Percentiles rank a stretch among this genome's conserved stretches.
Evolutionary conservation across 1,284 basidiomycete species (phyloP).

Genomic region (Papiliotrema flavescens): DNA sequence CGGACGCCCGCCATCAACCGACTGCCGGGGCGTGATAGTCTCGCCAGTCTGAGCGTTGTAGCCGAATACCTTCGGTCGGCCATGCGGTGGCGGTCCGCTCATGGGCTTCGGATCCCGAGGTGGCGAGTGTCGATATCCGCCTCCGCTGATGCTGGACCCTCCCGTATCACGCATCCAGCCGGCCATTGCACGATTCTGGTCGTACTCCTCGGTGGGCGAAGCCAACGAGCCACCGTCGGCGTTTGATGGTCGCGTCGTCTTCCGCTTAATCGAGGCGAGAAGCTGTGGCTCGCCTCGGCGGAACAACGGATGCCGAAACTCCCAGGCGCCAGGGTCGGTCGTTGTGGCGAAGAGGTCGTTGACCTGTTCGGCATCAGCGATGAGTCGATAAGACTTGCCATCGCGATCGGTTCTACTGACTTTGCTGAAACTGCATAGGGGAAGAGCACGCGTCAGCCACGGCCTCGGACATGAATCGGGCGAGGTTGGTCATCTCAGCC

Average conservation of each 20-base stretch:
- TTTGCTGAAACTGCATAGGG: constrained; percentile 41
- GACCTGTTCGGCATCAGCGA: constrained; percentile 24
- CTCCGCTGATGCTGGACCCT: background rate
- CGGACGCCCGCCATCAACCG: background rate
- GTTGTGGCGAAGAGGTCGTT: constrained; percentile 46
- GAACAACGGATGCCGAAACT: constrained; percentile 50
- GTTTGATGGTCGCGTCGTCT: constrained; percentile 31
- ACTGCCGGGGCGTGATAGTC: no score
- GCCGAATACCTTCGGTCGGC: background rate
- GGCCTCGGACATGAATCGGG: no score
- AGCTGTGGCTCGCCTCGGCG: constrained; percentile 47
- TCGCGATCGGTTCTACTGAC: constrained; percentile 10
- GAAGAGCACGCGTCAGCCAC: background rate
- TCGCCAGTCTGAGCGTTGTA: background rate
- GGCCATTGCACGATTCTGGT: constrained; percentile 15
- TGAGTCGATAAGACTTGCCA: background rate
- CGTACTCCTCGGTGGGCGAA: constrained; percentile 26
- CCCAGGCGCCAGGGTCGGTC: constrained; percentile 47
- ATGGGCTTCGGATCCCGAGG: background rate
- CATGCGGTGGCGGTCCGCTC: background rate
- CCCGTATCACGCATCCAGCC: constrained; percentile 31
- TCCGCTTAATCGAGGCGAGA: constrained; percentile 47
- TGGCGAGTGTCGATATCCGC: background rate
- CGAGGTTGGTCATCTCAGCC: background rate
- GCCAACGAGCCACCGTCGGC: constrained; percentile 13